Conservation (phyloP, 2,329 filamentous ascomycete genomes). For the Diplocarpon rosae region DNA sequence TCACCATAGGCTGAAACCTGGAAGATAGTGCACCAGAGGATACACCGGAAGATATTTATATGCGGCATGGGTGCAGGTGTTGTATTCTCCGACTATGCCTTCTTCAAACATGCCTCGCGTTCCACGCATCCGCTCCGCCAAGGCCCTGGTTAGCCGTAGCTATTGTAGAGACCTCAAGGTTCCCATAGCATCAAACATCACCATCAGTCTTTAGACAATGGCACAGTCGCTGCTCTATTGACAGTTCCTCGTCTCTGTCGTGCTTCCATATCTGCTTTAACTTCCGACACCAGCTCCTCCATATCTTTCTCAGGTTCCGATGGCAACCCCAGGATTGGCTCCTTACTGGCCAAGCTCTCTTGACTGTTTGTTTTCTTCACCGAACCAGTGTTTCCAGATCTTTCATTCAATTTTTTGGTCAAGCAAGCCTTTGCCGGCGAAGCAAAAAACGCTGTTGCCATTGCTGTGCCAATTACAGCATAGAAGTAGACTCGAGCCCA, state of each 20-base stretch:
- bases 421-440: conserved; percentile 61
- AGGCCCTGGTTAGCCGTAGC: too few relatives aligned
- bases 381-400: conserved; percentile 33
- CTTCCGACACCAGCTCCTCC: conserved; percentile 43
- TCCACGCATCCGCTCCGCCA: too few relatives aligned
- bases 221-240: conserved; percentile 1
- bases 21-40: too few relatives aligned
- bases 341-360: conserved; percentile 43
- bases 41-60: too few relatives aligned
- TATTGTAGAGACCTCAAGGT: too few relatives aligned
- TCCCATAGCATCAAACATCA: too few relatives aligned
- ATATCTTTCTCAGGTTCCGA: conserved; percentile 66
- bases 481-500: conserved; percentile 92
- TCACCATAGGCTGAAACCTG: too few relatives aligned
- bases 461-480: conserved; percentile 54
- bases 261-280: conserved; percentile 38
- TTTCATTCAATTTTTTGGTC: conserved; percentile 45
- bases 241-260: conserved; percentile 18
- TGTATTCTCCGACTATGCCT: too few relatives aligned
- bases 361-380: conserved; percentile 41
- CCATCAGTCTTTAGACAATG: too few relatives aligned
- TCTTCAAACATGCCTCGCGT: too few relatives aligned
- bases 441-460: conserved; percentile 63
- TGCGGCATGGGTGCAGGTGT: too few relatives aligned
- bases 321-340: conserved; percentile 67